Conservation (phyloP, 1,284 basidiomycete species). For the Schizophyllum amplum region DNA sequence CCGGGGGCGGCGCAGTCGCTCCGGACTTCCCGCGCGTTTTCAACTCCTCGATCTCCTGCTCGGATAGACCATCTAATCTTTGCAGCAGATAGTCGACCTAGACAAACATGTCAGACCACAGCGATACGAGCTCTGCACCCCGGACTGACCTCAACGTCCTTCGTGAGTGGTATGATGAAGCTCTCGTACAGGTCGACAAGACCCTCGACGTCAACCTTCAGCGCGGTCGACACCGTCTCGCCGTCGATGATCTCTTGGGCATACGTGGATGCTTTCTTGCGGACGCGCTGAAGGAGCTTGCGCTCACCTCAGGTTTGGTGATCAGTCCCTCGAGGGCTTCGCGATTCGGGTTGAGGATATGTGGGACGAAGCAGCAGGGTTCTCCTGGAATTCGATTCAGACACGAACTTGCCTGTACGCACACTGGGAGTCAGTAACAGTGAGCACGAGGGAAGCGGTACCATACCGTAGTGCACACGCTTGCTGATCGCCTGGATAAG, state of each 20-base stretch:
- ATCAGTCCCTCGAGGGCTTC: conserved; percentile 78
- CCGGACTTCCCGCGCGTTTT: neutral
- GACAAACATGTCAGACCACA: conserved; percentile 3
- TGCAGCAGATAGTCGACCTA: conserved; percentile 90
- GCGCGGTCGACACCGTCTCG: conserved; percentile 20
- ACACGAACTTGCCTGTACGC: conserved; percentile 89
- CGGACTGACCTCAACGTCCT: conserved; percentile 84
- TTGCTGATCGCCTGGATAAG: conserved; percentile 91
- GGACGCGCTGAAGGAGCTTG: conserved; percentile 77
- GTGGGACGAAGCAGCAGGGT: conserved; percentile 88
- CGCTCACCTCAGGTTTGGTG: conserved; percentile 96
- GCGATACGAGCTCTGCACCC: conserved; percentile 2
- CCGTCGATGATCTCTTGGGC: conserved; percentile 61
- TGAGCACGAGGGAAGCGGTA: neutral
- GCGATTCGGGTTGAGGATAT: conserved; percentile 76
- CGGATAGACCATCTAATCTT: conserved; percentile 74
- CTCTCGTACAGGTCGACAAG: conserved; percentile 91
- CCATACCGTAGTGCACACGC: conserved; percentile 90
- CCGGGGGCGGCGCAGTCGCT: too few species aligned
- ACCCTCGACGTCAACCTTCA: conserved; percentile 89
- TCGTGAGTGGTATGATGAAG: conserved; percentile 95
- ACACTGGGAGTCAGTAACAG: too few species aligned
- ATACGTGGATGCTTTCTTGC: conserved; percentile 90
- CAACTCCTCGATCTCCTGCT: conserved; percentile 72
- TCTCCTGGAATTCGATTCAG: conserved; percentile 90